Evolutionary conservation across 768 basidiomycete genomes (phyloP), one percentile per base, ranked within the genome.

Genomic region (Mycena metata): DNA sequence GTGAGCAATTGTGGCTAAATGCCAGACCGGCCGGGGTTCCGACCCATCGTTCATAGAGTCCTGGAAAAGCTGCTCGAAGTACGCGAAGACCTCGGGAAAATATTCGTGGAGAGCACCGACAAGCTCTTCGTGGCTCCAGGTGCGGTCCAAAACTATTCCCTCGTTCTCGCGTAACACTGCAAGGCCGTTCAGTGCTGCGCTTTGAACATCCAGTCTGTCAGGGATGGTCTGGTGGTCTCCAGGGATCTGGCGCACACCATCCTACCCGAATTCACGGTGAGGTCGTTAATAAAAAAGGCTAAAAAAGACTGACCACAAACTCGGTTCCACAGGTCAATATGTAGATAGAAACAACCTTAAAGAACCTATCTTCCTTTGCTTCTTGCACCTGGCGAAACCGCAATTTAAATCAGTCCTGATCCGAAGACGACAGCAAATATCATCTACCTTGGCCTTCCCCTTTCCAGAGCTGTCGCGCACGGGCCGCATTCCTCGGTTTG

Each of bases 121-220:
- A 7, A 59, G 13, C 9, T 45, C 58, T 11, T 35, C 19, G 17
- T 59, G 58, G 17, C 21, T 30, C 11, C 58, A 9, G 4, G 58
- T 47, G 6, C 58, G 43, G 45, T 45, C 58, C 10, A 59, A 19
- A 12, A 46, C 58, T 11, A 59, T 33, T 19, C 58, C 58, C 13
- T 35, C 21, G 10, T 35, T 17, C 2, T 6, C 12, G 2, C n/a
- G 30, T 16, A 60, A 24, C 5, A 47, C 46, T 1, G 46, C 46
- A 21, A 21, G 59, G 16, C 59, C 59, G 5, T 33, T 16, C 10
- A 21, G 19, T 11, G 21, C 33, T 2, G 46, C 46, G 11, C 15
- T 60, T 16, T 60, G 30, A 1, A 60, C 36, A 8, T 36, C 3
- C 4, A 35, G 3, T 13, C n/a, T 49, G 35, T 36, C 19, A 3